phyloP scores from a whole-genome alignment of 129 eudicot genomes.

The Flaveria brownii region DNA sequence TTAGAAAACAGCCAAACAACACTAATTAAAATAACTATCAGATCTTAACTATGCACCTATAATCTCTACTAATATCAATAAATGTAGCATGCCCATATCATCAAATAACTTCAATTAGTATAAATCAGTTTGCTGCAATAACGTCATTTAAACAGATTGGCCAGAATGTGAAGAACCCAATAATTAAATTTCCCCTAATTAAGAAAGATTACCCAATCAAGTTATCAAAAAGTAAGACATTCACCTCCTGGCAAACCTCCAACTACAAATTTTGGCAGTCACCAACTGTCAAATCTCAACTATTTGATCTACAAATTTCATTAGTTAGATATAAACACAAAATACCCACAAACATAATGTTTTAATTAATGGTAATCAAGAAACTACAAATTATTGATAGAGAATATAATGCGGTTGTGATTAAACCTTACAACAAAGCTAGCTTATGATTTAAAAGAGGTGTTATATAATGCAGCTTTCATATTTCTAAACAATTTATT shows the following conservation, averaged over 20 bases:
- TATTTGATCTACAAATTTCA: conserved; percentile 23
- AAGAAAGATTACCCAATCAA: neutral
- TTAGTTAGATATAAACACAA: conserved; percentile 7
- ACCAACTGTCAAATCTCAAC: conserved; percentile 11
- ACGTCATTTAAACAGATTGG: conserved; percentile 10
- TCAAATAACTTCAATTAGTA: neutral
- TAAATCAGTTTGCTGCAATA: neutral
- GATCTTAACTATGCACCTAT: conserved; percentile 11
- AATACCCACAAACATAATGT: neutral
- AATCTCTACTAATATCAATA: neutral
- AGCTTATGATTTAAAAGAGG: too few species aligned
- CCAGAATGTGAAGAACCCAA: neutral
- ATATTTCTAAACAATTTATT: too few species aligned
- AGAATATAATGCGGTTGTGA: too few species aligned
- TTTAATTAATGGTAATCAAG: conserved; percentile 19
- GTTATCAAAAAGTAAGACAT: neutral
- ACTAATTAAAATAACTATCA: conserved; percentile 3
- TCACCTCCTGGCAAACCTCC: neutral
- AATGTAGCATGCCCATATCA: neutral
- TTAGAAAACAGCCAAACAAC: conserved; percentile 13
- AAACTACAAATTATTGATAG: neutral
- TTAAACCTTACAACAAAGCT: too few species aligned
- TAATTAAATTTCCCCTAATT: neutral
- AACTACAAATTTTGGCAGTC: conserved; percentile 7
- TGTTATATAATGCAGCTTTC: too few species aligned